Base-by-base conservation (phyloP, 768 basidiomycete species). In the Rickenella mellea region DNA sequence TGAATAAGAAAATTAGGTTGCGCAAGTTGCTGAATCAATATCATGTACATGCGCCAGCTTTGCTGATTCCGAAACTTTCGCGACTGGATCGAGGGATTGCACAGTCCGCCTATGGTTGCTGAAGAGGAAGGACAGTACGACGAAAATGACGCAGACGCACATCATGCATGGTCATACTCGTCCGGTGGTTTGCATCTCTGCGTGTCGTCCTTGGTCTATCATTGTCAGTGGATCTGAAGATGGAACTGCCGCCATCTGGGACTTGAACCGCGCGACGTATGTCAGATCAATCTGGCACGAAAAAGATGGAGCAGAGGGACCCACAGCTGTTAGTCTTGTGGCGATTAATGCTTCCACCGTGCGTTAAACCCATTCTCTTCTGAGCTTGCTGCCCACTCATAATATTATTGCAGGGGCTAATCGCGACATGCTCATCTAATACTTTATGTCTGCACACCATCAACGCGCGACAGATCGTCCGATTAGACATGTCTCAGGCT, bases 261-360 rank as follows among this genome's bases (percentile, higher is more conserved):
- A 94, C 58, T 69, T 91, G 40, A 94, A 96, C 55, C 67, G 78
- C 21, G 83, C 84, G 6, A 64, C 77, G 6, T 94, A 96, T 48
- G 76, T 85, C 10, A 67, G 82, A 42, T 85, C 87, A 0, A 83
- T 90, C 24, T 82, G 82, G 74, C 85, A 89, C 43, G 45, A 55
- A 0, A 53, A 50, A 7, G 50, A 54, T 8, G 37, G 44, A 43
- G 40, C 66, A 15, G 66, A 71, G 0, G 39, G 15, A 15, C 12
- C 6, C 5, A 59, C 61, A 29, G 51, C 62, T 1, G 77, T 94
- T 11, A 73, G 75, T 51, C 67, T 83, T 1, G 80, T 81, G 17
- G 70, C 84, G 8, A 75, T 96, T 51, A 86, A 92, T 53, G 89
- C 93, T 55, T 82, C 85, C 57, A 89, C 84, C 37, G 90, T 93